A percentile compares a stretch with the other conserved stretches of the same genome.
phyloP scores from a whole-genome alignment of 768 basidiomycete genomes.

The Lentinula edodes region DNA sequence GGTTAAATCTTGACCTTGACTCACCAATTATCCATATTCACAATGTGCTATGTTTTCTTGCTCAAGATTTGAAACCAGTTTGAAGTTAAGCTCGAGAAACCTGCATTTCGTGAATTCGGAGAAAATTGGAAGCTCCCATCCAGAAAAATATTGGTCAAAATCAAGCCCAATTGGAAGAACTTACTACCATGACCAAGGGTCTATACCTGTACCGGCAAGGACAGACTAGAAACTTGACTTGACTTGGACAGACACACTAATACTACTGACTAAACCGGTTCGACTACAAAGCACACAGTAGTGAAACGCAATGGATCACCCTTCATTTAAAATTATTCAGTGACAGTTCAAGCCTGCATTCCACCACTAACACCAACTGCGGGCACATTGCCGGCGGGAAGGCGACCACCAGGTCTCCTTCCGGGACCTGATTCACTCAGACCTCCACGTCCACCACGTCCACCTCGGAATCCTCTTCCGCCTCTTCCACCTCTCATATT shows the following conservation, averaged over 20 bases:
- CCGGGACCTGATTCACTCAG: not conserved
- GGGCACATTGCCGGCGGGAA: not conserved
- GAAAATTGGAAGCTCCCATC: too few relatives aligned
- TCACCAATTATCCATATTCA: too few relatives aligned
- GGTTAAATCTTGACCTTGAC: too few relatives aligned
- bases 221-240: not conserved
- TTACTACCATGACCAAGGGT: too few relatives aligned
- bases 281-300: not conserved
- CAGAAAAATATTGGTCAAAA: too few relatives aligned
- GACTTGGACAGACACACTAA: not conserved
- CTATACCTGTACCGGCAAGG: too few relatives aligned
- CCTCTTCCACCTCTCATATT: constrained; percentile 4
- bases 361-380: not conserved
- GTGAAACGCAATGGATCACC: not conserved
- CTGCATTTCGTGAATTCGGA: too few relatives aligned
- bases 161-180: too few relatives aligned
- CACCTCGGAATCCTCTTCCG: not conserved
- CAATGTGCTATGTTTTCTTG: too few relatives aligned
- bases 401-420: not conserved
- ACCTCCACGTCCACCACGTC: not conserved
- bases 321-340: not conserved
- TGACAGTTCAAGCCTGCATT: not conserved
- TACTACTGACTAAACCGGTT: not conserved
- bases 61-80: too few relatives aligned
- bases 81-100: too few relatives aligned